These are phyloP conservation scores for Fusarium napiforme DNA, from an alignment of 2,329 filamentous ascomycete genomes.

Conservation along the genomic window DNA sequence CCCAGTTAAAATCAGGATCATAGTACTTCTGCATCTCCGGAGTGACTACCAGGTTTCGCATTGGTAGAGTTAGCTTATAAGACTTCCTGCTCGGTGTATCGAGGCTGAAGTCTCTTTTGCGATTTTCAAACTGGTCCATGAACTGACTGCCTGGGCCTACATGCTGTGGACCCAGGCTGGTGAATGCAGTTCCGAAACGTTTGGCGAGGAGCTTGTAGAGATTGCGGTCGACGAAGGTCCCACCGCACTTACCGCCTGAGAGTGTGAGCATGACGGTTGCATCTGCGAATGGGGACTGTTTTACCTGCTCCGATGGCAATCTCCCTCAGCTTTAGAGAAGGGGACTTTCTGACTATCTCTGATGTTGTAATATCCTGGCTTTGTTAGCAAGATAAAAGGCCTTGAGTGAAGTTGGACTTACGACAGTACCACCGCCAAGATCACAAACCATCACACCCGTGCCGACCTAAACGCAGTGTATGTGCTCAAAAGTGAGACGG, in stretches of 20 bases:
- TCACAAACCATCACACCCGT: not conserved
- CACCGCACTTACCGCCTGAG: not conserved
- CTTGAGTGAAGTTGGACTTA: not conserved
- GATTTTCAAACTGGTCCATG: not conserved
- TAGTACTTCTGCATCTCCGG: not conserved
- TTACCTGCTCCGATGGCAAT: not conserved
- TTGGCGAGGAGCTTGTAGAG: not conserved
- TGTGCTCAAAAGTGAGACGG: not conserved
- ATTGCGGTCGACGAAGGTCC: not conserved
- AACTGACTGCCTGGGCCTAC: not conserved
- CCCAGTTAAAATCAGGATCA: not conserved
- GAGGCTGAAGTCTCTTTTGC: not conserved
- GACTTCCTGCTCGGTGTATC: not conserved
- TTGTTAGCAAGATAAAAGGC: accelerated
- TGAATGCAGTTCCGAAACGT: not conserved
- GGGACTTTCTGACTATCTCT: not conserved
- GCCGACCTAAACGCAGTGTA: not conserved
- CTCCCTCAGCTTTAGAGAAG: not conserved
- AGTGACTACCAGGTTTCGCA: not conserved
- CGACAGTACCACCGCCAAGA: not conserved
- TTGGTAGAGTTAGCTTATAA: not conserved
- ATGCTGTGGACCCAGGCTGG: not conserved
- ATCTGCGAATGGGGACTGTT: accelerated
- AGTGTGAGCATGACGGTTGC: accelerated
- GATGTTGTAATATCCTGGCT: not conserved